Conservation (phyloP, 2,329 filamentous ascomycete species). For the Ciborinia camelliae region DNA sequence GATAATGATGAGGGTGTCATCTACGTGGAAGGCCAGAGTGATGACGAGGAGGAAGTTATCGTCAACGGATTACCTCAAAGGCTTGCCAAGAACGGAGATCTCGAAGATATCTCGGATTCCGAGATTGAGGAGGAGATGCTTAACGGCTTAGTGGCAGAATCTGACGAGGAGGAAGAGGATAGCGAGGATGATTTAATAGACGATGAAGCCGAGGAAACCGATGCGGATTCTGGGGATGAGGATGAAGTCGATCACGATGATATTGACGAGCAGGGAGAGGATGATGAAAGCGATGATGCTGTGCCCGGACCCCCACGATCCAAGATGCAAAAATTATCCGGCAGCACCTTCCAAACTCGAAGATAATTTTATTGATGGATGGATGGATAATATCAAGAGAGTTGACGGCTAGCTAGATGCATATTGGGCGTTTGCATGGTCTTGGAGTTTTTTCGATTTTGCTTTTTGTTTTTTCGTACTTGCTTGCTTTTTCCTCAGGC, state of each 20-base stretch:
- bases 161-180: constrained; percentile 47
- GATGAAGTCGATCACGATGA: constrained; percentile 47
- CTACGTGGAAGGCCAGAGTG: constrained; percentile 74
- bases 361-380: constrained; percentile 20
- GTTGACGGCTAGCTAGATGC: neutral
- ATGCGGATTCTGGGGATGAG: constrained; percentile 40
- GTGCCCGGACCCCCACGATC: constrained; percentile 30
- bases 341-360: constrained; percentile 17
- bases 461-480: no score
- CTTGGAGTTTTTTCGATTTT: constrained; percentile 27
- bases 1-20: constrained; percentile 59
- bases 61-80: constrained; percentile 42
- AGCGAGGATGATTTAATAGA: constrained; percentile 46
- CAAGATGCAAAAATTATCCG: constrained; percentile 32
- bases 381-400: neutral
- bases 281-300: constrained; percentile 44
- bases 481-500: neutral
- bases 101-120: constrained; percentile 30
- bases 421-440: constrained; percentile 30
- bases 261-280: constrained; percentile 42
- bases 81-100: constrained; percentile 26
- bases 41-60: constrained; percentile 48
- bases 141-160: constrained; percentile 47
- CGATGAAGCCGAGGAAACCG: constrained; percentile 48
- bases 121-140: constrained; percentile 39